phyloP scores from a whole-genome alignment of 2,329 filamentous ascomycete species.

The Fusarium agapanthi region DNA sequence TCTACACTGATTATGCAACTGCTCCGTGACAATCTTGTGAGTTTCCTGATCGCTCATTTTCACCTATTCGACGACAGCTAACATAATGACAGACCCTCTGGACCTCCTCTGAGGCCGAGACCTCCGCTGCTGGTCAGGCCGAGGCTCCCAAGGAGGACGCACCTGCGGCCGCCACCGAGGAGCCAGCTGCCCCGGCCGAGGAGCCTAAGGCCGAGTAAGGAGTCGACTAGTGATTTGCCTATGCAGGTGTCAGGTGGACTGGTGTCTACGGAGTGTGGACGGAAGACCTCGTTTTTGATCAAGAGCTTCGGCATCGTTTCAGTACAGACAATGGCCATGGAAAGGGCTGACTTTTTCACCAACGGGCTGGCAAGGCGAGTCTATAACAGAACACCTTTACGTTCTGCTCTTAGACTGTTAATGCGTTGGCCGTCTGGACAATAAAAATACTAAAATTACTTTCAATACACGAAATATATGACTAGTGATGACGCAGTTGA shows the following conservation, averaged over 20 bases:
- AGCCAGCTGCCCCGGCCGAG: constrained; percentile 62
- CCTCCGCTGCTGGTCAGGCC: constrained; percentile 65
- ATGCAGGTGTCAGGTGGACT: constrained; percentile 58
- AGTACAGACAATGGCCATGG: constrained; percentile 54
- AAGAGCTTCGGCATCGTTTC: constrained; percentile 59
- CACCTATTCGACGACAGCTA: constrained; percentile 36
- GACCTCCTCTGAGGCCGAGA: constrained; percentile 98
- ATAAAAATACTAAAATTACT: constrained; percentile 61
- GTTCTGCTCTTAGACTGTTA: constrained; percentile 65
- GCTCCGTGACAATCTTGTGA: constrained; percentile 92
- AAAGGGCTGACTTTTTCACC: constrained; percentile 48
- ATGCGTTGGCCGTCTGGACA: constrained; percentile 65
- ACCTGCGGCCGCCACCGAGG: constrained; percentile 64
- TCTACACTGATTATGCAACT: constrained; percentile 99
- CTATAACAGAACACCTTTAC: constrained; percentile 59
- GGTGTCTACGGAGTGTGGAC: constrained; percentile 73
- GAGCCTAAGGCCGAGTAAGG: constrained; percentile 77
- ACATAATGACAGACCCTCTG: constrained; percentile 80
- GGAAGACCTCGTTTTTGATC: constrained; percentile 64
- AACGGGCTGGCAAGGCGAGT: constrained; percentile 50
- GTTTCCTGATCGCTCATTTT: constrained; percentile 40
- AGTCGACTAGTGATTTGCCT: constrained; percentile 41
- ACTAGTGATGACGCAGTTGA: constrained; percentile 15
- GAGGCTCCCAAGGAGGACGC: constrained; percentile 58
- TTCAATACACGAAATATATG: constrained; percentile 46